Conservation (phyloP, 495 filamentous ascomycete genomes). For the Aspergillus egyptiacus region DNA sequence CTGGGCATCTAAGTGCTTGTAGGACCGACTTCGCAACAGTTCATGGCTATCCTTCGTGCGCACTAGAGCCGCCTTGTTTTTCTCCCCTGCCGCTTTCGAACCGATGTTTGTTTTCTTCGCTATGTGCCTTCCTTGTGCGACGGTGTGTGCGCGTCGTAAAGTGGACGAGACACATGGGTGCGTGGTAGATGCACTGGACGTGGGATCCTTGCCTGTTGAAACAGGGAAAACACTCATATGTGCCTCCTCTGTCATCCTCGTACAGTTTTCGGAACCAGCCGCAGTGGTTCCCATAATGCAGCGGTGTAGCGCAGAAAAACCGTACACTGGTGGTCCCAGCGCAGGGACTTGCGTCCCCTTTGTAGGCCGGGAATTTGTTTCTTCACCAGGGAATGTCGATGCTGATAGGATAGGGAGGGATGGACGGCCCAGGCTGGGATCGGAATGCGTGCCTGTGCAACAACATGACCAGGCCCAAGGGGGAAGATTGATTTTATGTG, state of each 20-base stretch:
- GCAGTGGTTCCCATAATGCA: slow-evolving; percentile 18
- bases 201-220: slow-evolving; percentile 12
- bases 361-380: background rate
- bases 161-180: slow-evolving; percentile 21
- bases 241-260: slow-evolving; percentile 10
- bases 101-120: slow-evolving; percentile 29
- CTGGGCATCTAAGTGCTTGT: slow-evolving; percentile 34
- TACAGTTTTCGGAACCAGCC: slow-evolving; percentile 1
- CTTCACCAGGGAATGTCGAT: slow-evolving; percentile 7
- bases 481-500: slow-evolving; percentile 2
- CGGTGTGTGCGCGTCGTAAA: slow-evolving; percentile 41
- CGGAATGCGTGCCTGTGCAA: slow-evolving; percentile 25
- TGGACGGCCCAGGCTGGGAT: slow-evolving; percentile 27
- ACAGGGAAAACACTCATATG: slow-evolving; percentile 6
- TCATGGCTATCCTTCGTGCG: slow-evolving; percentile 46
- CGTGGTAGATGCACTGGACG: slow-evolving; percentile 15
- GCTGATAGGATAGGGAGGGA: slow-evolving; percentile 13
- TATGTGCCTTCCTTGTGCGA: slow-evolving; percentile 32
- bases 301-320: slow-evolving; percentile 5
- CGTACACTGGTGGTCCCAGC: background rate
- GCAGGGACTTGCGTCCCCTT: slow-evolving; percentile 2
- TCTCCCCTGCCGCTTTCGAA: slow-evolving; percentile 27
- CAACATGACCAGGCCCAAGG: slow-evolving; percentile 27
- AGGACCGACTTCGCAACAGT: slow-evolving; percentile 36
- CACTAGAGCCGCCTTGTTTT: slow-evolving; percentile 26